These are phyloP conservation scores for Barnettozyma siamensis DNA, from an alignment of 805 yeast species.

Conservation along the genomic window DNA sequence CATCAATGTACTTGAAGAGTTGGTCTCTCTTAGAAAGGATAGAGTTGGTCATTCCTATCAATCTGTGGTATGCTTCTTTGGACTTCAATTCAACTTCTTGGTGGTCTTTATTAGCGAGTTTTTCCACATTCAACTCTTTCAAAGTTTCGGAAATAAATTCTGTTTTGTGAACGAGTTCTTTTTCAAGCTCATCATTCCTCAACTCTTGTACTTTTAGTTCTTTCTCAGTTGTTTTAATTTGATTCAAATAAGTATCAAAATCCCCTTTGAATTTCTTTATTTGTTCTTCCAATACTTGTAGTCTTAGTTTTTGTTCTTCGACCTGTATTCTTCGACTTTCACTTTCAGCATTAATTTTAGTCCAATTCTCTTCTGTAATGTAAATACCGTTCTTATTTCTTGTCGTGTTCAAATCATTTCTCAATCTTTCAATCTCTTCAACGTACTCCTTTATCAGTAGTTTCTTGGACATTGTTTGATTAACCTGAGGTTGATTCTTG, in stretches of 20 bases:
- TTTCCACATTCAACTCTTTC: conserved; percentile 15
- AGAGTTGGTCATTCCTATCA: conserved; percentile 9
- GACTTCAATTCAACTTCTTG: conserved; percentile 19
- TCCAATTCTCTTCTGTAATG: conserved; percentile 48
- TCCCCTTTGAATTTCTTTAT: conserved; percentile 35
- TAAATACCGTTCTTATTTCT: conserved; percentile 63
- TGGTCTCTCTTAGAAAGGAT: conserved; percentile 8
- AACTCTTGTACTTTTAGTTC: conserved; percentile 13
- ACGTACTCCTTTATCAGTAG: conserved; percentile 47
- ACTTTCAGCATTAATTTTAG: conserved; percentile 34
- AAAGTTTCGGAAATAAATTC: conserved; percentile 7
- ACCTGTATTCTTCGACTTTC: conserved; percentile 45
- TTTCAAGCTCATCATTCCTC: conserved; percentile 3
- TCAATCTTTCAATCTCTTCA: conserved; percentile 48
- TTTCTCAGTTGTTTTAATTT: conserved; percentile 17
- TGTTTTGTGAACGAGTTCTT: conserved; percentile 9
- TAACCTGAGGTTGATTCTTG: conserved; percentile 59
- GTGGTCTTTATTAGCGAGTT: conserved; percentile 13
- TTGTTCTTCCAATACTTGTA: conserved; percentile 44
- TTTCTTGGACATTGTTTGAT: conserved; percentile 54
- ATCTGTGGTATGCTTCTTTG: conserved; percentile 9
- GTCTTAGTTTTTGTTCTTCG: conserved; percentile 44
- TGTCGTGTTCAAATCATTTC: conserved; percentile 57
- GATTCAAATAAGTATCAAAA: conserved; percentile 31
- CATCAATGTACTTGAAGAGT: conserved; percentile 17